Evolutionary conservation across 805 yeast species (phyloP), one percentile per base, ranked within the genome.

Genomic region (Cyberlindnera xylosilytica): DNA sequence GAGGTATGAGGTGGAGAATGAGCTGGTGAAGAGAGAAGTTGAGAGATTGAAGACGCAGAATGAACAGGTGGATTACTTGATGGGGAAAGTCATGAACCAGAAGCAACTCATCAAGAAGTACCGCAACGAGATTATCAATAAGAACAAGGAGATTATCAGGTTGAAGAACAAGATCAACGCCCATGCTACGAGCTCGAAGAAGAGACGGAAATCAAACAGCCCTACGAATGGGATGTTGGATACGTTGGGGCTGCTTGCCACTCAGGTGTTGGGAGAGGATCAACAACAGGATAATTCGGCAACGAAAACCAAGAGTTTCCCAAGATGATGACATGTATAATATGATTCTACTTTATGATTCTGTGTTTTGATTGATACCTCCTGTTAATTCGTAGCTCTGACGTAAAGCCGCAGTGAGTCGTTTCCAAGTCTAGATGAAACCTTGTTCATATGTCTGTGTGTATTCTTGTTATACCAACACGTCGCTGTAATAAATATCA

Each of bases 181-280:
- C 1, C 35, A 43, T n/a, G 33, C 20, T 38, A 36, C 34, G 13
- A 40, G 34, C 34, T 41, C 34, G 8, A 47, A 44, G 42, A 49
- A 45, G 16, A 47, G 47, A 42, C 43, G 47, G 33, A 34, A 46
- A 20, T 42, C 46, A 32, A 33, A 34, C 42, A 30, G 46, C 22
- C 45, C 46, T 22, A 34, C 41, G 19, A 38, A 44, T 17, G 45
- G 42, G 13, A 70, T 72, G 64, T 47, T 78, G 36, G 72, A 70
- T 34, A 74, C 81, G 1, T 60, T 78, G 36, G 83, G 81, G 12
- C 57, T 74, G 44, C 60, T 78, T 41, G 83, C 83, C 3, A 68
- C 76, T 32, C 81, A 76, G 49, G 79, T 73, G 0, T 54, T 75
- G 24, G 65, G 66, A 34, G 72, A 68, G 41, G 68, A 65, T 43